Conservation (phyloP, 768 basidiomycete genomes). For the Mycena metata region DNA sequence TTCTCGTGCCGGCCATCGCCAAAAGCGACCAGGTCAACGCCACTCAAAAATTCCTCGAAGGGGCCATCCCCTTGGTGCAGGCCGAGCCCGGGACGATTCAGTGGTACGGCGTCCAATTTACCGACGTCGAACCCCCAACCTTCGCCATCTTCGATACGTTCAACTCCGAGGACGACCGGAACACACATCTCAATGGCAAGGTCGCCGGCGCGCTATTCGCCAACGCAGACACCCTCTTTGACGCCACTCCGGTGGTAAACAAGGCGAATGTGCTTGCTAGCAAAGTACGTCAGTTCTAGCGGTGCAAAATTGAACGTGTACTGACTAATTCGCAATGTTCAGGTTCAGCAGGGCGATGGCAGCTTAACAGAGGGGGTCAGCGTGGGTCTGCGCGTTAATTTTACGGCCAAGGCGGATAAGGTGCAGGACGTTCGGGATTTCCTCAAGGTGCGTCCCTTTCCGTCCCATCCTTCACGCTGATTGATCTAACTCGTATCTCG, state of each 20-base stretch:
- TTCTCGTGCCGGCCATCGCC: conserved; percentile 48
- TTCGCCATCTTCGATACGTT: conserved; percentile 58
- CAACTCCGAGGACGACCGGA: conserved; percentile 47
- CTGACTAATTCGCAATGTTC: neutral
- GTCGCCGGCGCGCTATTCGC: conserved; percentile 51
- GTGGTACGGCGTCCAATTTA: conserved; percentile 54
- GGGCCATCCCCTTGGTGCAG: conserved; percentile 46
- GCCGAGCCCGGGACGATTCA: conserved; percentile 54
- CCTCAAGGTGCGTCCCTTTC: conserved; percentile 45
- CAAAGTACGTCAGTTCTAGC: conserved; percentile 24
- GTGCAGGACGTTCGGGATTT: conserved; percentile 50
- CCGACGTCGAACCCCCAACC: conserved; percentile 36
- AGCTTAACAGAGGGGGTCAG: conserved; percentile 44
- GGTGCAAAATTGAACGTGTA: neutral
- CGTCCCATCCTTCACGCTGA: conserved; percentile 15
- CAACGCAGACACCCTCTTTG: conserved; percentile 47
- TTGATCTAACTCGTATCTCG: neutral
- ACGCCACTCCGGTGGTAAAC: conserved; percentile 43
- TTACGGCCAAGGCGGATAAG: conserved; percentile 52
- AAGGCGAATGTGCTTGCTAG: conserved; percentile 48
- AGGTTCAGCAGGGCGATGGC: conserved; percentile 32
- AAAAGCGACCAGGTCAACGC: conserved; percentile 43
- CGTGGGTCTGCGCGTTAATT: conserved; percentile 48
- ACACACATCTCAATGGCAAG: conserved; percentile 50
- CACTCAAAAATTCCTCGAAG: conserved; percentile 47